phyloP scores from a whole-genome alignment of 1,139 yeast species.

The Saccharomycopsis phalli region DNA sequence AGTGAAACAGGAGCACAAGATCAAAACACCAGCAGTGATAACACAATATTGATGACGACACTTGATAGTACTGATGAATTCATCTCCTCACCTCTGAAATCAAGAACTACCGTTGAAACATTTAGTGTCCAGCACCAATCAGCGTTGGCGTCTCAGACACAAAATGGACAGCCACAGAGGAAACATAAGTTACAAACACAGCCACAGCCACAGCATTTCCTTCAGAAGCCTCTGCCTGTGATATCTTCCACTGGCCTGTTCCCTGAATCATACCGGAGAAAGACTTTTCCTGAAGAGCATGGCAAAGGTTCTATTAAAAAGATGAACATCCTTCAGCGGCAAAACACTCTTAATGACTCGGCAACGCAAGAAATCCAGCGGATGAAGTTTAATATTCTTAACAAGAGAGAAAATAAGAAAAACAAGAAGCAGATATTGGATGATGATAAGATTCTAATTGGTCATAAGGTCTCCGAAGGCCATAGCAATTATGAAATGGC shows the following conservation, averaged over 20 bases:
- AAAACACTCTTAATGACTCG: conserved; percentile 13
- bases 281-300: conserved; percentile 1
- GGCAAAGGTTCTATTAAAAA: neutral
- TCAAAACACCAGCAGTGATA: neutral
- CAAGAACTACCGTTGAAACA: neutral
- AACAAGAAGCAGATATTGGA: conserved; percentile 28
- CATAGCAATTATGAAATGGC: conserved; percentile 92
- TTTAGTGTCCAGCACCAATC: too few relatives aligned
- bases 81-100: neutral
- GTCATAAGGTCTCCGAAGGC: conserved; percentile 82
- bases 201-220: neutral
- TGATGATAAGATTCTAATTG: conserved; percentile 62
- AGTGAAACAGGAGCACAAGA: too few relatives aligned
- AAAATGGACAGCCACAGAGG: neutral
- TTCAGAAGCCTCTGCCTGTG: conserved; percentile 2
- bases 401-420: conserved; percentile 15
- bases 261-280: neutral
- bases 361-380: conserved; percentile 19
- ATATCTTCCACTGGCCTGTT: neutral
- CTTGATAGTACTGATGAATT: neutral
- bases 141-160: too few relatives aligned
- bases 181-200: neutral
- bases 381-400: conserved; percentile 17
- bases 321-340: neutral
- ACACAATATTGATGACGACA: neutral